Evolutionary conservation across 805 yeast genomes (phyloP), one percentile per base, ranked within the genome.

Genomic region (Cyberlindnera mycetangii): DNA sequence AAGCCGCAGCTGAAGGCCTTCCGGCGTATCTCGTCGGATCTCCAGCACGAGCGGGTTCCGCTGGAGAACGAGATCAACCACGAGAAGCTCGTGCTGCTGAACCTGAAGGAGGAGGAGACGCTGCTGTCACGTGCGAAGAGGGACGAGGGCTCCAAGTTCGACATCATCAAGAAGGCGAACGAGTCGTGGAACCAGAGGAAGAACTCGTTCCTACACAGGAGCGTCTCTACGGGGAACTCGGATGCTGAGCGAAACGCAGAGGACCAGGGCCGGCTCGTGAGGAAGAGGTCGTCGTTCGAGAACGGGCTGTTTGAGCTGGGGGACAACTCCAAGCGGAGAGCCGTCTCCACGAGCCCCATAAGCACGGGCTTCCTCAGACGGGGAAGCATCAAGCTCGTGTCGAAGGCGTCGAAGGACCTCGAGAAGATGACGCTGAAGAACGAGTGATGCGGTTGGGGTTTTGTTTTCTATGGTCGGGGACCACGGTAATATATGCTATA

Each of bases 1-100:
- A 60, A 53, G 28, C 64, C 64, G 7, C 61, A 58, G 33, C 19
- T 57, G 38, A 56, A 58, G 45, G 58, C 64, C 0, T 55, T 60
- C 18, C 45, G 52, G 20, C 42, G 62, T 20, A 51, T 60, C 19
- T 53, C 53, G 3, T 39, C 47, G 2, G 64, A 60, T 14, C 43
- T 60, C 14, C 55, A 52, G 32, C 47, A 48, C n/a, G 64, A 60
- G 39, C 39, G 46, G 1, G 47, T 54, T 4, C 60, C 59, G 2
- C 19, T 60, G 11, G 56, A 56, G 44, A 53, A 52, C 38, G 64
- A 60, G 37, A 47, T 58, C 8, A 49, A 52, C 21, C 59, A 60
- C 39, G 64, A 60, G 42, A 57, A 58, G n/a, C 42, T 60, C 24
- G 52, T 59, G 2, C 22, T 60, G 12, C 18, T 58, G 52, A 52